Percentiles rank a stretch among this genome's conserved stretches.
Evolutionary conservation across 1,139 yeast genomes (phyloP).

Genomic region (Geotrichum citri-aurantii): DNA sequence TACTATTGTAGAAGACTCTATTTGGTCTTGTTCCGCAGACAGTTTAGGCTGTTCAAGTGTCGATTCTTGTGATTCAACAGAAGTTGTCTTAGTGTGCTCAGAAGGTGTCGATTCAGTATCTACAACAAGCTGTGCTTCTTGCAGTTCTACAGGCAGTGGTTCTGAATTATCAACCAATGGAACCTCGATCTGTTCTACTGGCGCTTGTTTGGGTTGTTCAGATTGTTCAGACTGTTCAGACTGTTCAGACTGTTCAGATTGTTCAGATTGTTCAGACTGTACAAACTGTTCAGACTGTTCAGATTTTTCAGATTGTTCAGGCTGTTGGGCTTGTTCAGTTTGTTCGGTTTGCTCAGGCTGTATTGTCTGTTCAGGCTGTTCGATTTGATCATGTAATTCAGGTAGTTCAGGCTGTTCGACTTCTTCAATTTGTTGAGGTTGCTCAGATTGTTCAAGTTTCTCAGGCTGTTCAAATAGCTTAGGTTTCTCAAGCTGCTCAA

Average conservation of each 20-base stretch:
- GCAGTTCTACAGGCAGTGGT: background rate
- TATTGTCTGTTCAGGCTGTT: background rate
- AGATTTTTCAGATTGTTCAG: background rate
- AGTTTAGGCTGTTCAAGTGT: background rate
- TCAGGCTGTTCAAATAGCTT: too few relatives aligned
- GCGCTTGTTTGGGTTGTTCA: background rate
- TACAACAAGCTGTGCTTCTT: background rate
- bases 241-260: too few relatives aligned
- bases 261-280: too few relatives aligned
- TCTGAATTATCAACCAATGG: background rate
- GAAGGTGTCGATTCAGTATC: background rate
- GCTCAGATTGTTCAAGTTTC: too few relatives aligned
- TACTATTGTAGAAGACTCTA: background rate
- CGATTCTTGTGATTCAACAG: background rate
- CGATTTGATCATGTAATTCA: background rate
- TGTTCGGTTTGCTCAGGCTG: background rate
- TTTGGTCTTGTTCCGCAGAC: background rate
- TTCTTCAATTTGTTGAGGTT: background rate
- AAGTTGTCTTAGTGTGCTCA: too few relatives aligned
- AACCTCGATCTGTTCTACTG: background rate
- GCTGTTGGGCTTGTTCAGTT: background rate
- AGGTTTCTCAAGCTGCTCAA: too few relatives aligned
- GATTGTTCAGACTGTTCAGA: too few relatives aligned
- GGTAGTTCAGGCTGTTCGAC: too few relatives aligned
- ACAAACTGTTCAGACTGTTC: background rate